Conservation (phyloP, 2,329 filamentous ascomycete genomes). For the Hypoxylon sp. region DNA sequence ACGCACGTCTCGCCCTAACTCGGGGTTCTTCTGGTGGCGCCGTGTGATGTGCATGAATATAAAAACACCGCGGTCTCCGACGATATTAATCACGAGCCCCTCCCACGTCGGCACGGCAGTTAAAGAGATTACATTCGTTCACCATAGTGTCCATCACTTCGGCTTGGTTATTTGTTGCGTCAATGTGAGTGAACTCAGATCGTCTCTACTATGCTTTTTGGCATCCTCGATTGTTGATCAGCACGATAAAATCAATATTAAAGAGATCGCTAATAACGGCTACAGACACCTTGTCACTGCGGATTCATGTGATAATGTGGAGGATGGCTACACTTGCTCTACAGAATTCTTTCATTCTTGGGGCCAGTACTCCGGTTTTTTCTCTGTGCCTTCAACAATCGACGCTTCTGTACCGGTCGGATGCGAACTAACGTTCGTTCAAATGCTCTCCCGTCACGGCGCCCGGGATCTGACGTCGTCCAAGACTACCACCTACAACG, state of each 20-base stretch:
- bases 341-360: not conserved
- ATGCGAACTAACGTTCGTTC: constrained; percentile 1
- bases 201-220: not conserved
- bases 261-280: not conserved
- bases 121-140: not conserved
- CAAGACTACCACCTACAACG: not conserved
- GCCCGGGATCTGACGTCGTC: not conserved
- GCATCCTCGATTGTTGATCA: not conserved
- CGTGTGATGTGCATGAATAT: constrained; percentile 5
- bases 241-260: not conserved
- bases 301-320: not conserved
- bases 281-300: not conserved
- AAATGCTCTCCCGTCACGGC: constrained; percentile 4
- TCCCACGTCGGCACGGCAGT: not conserved
- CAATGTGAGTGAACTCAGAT: not conserved
- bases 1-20: not conserved
- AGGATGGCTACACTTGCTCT: constrained; percentile 3
- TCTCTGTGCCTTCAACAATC: constrained; percentile 4
- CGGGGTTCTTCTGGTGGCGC: not conserved
- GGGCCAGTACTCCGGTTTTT: constrained; percentile 4
- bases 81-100: not conserved
- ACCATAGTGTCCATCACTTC: not conserved
- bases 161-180: not conserved
- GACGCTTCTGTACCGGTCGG: not conserved
- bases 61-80: not conserved